Conservation (phyloP, 768 basidiomycete genomes). For the Heimioporus sp. region DNA sequence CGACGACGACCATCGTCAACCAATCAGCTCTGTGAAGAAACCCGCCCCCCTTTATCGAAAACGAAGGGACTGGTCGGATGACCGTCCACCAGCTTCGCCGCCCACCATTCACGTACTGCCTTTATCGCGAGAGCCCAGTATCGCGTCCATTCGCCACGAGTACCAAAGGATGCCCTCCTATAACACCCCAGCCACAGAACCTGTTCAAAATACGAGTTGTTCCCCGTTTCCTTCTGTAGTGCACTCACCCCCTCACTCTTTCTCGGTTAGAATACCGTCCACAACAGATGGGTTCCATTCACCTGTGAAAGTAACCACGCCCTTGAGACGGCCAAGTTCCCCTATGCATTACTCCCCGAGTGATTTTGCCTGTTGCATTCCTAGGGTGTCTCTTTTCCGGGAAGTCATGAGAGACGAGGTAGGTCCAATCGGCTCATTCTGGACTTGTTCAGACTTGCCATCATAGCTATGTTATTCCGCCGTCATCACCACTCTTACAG, state of each 20-base stretch:
- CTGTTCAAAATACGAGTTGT: background rate
- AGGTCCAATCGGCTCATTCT: slow-evolving; percentile 1
- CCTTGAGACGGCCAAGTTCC: slow-evolving; percentile 11
- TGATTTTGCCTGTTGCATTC: slow-evolving; percentile 47
- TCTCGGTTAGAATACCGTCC: slow-evolving; percentile 15
- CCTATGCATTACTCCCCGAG: slow-evolving; percentile 36
- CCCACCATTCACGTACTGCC: background rate
- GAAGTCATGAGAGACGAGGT: slow-evolving; percentile 65
- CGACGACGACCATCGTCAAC: slow-evolving; percentile 37
- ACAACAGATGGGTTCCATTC: slow-evolving; percentile 6
- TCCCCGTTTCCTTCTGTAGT: slow-evolving; percentile 5
- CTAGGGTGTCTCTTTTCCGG: slow-evolving; percentile 52
- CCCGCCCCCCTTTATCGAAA: background rate
- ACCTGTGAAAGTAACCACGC: slow-evolving; percentile 7
- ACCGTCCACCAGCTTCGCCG: slow-evolving; percentile 35
- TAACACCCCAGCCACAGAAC: background rate
- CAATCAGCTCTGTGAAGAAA: slow-evolving; percentile 2
- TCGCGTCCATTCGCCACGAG: slow-evolving; percentile 1
- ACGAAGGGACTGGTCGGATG: slow-evolving; percentile 56
- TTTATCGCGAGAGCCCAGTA: slow-evolving; percentile 6
- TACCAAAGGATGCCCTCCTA: background rate
- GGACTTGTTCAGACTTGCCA: background rate
- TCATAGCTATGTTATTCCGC: slow-evolving; percentile 53
- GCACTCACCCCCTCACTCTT: slow-evolving; percentile 9
- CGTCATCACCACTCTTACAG: slow-evolving; percentile 47